Conservation (phyloP, 257 asterid genomes). For the Plectranthus barbatus region DNA sequence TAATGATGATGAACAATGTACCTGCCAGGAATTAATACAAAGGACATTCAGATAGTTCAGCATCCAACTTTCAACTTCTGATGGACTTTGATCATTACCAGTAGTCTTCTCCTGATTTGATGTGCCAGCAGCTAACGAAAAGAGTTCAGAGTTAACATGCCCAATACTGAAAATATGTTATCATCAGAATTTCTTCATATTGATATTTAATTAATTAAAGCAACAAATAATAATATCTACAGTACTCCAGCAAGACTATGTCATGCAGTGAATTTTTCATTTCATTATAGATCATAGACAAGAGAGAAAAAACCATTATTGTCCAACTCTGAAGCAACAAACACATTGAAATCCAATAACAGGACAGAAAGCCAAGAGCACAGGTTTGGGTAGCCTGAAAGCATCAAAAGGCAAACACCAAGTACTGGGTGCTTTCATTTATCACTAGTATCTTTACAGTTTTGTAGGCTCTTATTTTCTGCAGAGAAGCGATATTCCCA, state of each 20-base stretch:
- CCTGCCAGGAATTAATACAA: constrained; percentile 99
- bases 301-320: neutral
- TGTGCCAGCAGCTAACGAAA: constrained; percentile 63
- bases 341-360: neutral
- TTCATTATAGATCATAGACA: neutral
- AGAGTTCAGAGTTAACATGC: constrained; percentile 72
- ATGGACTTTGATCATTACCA: constrained; percentile 25
- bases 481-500: neutral
- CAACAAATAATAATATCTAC: neutral
- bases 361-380: neutral
- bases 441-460: neutral
- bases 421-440: neutral
- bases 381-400: neutral
- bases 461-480: neutral
- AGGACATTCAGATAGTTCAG: constrained; percentile 66
- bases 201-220: neutral
- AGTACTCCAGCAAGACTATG: constrained; percentile 6
- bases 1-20: constrained; percentile 16
- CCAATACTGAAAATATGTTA: constrained; percentile 67
- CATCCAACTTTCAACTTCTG: constrained; percentile 52
- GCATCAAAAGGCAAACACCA: neutral
- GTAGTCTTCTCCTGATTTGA: constrained; percentile 30
- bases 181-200: constrained; percentile 7
- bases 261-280: neutral
- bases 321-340: neutral